Percentiles rank a stretch among this genome's conserved stretches.
phyloP scores from a whole-genome alignment of 176 grass and related monocot genomes.

The Aegilops bicornis region DNA sequence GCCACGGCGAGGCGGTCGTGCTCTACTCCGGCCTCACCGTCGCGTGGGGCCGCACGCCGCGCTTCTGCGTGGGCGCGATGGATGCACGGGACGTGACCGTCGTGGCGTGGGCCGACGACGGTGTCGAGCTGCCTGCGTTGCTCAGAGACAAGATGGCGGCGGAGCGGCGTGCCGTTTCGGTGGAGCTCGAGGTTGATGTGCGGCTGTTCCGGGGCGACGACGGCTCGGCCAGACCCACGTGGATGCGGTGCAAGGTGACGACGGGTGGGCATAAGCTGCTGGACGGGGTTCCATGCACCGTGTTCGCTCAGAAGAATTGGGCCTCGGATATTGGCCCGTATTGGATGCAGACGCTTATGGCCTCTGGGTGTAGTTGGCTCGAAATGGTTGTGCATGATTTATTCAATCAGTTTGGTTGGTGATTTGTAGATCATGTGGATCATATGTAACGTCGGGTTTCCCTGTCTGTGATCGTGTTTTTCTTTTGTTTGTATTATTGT shows the following conservation, averaged over 20 bases:
- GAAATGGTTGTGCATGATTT: too few relatives aligned
- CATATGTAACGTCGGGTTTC: too few relatives aligned
- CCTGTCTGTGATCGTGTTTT: too few relatives aligned
- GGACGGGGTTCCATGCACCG: background rate
- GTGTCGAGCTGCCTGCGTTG: background rate
- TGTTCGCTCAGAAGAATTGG: slow-evolving; percentile 22
- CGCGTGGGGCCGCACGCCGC: slow-evolving; percentile 23
- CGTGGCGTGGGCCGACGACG: slow-evolving; percentile 36
- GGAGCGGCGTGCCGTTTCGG: background rate
- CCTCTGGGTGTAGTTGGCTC: too few relatives aligned
- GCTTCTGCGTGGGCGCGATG: slow-evolving; percentile 21
- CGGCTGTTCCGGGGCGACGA: slow-evolving; percentile 19
- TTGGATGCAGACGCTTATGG: background rate
- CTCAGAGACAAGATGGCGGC: background rate
- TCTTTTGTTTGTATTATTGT: too few relatives aligned
- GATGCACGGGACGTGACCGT: slow-evolving; percentile 4
- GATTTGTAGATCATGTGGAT: too few relatives aligned
- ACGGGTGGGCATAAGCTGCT: background rate
- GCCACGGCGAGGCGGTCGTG: slow-evolving; percentile 22
- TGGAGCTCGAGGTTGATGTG: slow-evolving; percentile 12
- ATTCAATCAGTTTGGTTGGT: too few relatives aligned
- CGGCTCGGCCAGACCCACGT: slow-evolving; percentile 21
- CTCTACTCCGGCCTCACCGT: slow-evolving; percentile 30
- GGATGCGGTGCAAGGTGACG: slow-evolving; percentile 23
- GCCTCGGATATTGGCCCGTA: background rate